Conservation (phyloP, 1,139 yeast species). For the Blastobotrys ciferrii region DNA sequence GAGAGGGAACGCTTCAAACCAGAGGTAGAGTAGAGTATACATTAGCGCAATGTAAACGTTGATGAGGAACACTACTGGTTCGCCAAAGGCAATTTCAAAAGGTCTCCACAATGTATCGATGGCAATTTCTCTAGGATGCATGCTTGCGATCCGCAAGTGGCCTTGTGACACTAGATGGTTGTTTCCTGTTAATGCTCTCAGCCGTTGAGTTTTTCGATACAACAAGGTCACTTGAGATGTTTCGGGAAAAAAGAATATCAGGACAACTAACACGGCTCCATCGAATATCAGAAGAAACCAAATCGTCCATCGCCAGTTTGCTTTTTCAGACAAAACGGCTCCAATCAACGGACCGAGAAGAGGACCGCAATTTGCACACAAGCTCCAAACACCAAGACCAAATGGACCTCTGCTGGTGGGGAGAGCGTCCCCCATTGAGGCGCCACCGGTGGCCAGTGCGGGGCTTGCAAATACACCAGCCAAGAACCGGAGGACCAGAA, state of each 20-base stretch:
- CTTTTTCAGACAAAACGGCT: constrained; percentile 63
- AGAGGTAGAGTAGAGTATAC: constrained; percentile 54
- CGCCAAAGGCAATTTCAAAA: constrained; percentile 39
- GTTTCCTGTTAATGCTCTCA: constrained; percentile 31
- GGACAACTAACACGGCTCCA: constrained; percentile 29
- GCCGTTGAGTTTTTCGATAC: constrained; percentile 24
- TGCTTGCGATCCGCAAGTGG: constrained; percentile 43
- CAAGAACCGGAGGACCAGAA: constrained; percentile 68
- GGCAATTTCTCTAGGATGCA: constrained; percentile 35
- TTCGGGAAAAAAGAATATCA: constrained; percentile 37
- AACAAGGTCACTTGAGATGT: constrained; percentile 26
- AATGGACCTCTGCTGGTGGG: constrained; percentile 17
- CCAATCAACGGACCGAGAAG: constrained; percentile 75
- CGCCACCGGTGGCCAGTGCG: constrained; percentile 82
- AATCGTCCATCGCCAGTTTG: constrained; percentile 40
- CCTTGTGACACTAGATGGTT: constrained; percentile 25
- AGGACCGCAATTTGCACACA: constrained; percentile 58
- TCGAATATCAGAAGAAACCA: constrained; percentile 42
- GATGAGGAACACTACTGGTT: constrained; percentile 36
- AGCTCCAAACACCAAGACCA: constrained; percentile 47
- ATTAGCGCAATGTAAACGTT: constrained; percentile 52
- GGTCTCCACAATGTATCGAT: constrained; percentile 36
- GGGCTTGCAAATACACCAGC: constrained; percentile 82
- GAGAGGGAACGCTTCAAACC: constrained; percentile 62
- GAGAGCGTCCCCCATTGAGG: constrained; percentile 70